Evolutionary conservation across 169 alveolate genomes (phyloP), one percentile per base, ranked within the genome.

Genomic region (Pseudocohnilembus persalinus): DNA sequence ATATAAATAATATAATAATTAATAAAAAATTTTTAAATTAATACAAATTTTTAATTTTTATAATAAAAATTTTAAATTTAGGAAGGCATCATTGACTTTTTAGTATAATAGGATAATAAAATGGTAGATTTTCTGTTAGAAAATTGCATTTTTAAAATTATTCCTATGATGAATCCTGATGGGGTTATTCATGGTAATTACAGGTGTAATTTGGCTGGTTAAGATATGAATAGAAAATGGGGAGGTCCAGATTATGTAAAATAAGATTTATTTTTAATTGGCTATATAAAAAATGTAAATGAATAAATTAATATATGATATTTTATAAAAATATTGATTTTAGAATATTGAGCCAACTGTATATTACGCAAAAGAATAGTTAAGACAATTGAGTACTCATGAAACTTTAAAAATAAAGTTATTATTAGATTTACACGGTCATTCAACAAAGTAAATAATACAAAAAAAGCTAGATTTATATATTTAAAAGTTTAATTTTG

Each of bases 141-240:
- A 68, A 79, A 88, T 31, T 95, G 88, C 80, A 87, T 93, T 0
- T 92, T 95, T 82, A 93, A 95, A 89, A 86, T 95, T 32, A 90
- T 95, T 0, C 97, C 97, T 28, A 95, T 95, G 97, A 88, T 94
- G 73, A 94, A 94, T 79, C 97, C 97, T 1, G 97, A 94, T 86
- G 97, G 97, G 0, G 97, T 93, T 28, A 88, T 92, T 30, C 90
- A 90, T 63, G 97, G 97, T 26, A 92, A 94, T 84, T 94, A 94
- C 31, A 81, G 97, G 68, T 90, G 96, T 74, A 88, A 93, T 73
- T 85, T 91, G 29, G 91, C 94, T 16, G 95, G 95, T 33, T 85
- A 89, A 80, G 95, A 93, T 82, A 79, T 91, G 65, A 93, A 93
- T 82, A 85, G 96, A 87, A 85, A 92, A 63, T 93, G 95, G 95